Percentiles rank a stretch among this genome's conserved stretches.
Conservation (phyloP, 2,329 filamentous ascomycete genomes). For the Tolypocladium inflatum region DNA sequence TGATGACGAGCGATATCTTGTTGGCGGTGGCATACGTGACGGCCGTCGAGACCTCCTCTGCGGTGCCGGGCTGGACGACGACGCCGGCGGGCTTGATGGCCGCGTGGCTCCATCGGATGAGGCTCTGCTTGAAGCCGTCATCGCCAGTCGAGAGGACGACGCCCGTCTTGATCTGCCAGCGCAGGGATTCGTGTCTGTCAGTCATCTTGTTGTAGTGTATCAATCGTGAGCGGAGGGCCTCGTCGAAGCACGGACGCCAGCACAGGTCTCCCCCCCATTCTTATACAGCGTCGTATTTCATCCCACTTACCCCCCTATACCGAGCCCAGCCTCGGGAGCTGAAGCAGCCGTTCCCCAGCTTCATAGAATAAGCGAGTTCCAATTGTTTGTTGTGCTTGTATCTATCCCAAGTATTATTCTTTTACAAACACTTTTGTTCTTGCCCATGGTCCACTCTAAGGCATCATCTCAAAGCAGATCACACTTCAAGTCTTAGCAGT, state of each 20-base stretch:
- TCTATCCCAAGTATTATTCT: too few relatives aligned
- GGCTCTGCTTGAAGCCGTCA: conserved; percentile 21
- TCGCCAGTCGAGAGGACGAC: conserved; percentile 21
- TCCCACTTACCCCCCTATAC: not conserved
- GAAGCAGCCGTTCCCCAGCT: not conserved
- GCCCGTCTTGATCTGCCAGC: conserved; percentile 12
- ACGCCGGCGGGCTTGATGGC: conserved; percentile 30
- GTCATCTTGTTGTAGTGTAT: not conserved
- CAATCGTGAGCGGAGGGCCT: not conserved
- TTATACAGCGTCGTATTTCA: not conserved
- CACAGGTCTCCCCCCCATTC: not conserved
- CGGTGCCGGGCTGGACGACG: conserved; percentile 30
- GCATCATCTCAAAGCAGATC: too few relatives aligned
- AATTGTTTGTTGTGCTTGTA: too few relatives aligned
- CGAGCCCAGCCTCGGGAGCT: not conserved
- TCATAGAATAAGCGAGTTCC: not conserved
- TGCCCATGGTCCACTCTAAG: too few relatives aligned
- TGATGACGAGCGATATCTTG: conserved; percentile 39
- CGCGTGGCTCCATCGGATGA: conserved; percentile 26
- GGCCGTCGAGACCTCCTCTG: conserved; percentile 28
- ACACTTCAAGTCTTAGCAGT: not conserved
- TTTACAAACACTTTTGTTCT: too few relatives aligned
- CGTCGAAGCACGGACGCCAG: not conserved
- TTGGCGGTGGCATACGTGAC: conserved; percentile 33
- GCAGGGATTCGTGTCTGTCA: conserved; percentile 6